These are phyloP conservation scores for Blastobotrys serpentis DNA, from an alignment of 1,139 yeast genomes.

Conservation along the genomic window DNA sequence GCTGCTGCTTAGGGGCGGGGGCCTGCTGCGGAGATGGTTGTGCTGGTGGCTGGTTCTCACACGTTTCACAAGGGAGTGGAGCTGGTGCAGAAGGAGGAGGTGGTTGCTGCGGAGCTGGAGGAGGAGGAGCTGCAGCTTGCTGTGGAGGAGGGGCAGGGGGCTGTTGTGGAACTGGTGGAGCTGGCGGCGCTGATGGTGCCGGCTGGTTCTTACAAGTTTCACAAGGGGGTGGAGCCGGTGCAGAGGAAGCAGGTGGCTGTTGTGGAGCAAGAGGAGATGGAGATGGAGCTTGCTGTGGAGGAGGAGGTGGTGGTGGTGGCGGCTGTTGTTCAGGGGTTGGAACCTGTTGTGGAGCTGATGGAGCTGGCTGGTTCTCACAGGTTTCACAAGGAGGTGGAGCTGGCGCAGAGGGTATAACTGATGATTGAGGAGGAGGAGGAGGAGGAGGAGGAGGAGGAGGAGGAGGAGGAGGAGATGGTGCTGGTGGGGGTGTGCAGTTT, in stretches of 20 bases:
- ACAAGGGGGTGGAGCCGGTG: too few species aligned
- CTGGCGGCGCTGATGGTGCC: not conserved
- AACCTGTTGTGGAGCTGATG: slow-evolving; percentile 8
- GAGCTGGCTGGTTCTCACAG: not conserved
- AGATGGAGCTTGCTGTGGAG: slow-evolving; percentile 7
- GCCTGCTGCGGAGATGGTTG: not conserved
- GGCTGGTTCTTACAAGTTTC: too few species aligned
- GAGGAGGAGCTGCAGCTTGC: slow-evolving; percentile 3
- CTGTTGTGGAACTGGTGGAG: slow-evolving; percentile 7
- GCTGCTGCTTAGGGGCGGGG: not conserved
- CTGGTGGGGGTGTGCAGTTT: not conserved
- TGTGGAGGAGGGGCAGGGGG: not conserved
- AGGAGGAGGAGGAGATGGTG: slow-evolving; percentile 3
- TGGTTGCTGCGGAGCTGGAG: slow-evolving; percentile 3
- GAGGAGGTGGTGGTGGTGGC: slow-evolving; percentile 3
- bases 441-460: slow-evolving; percentile 6
- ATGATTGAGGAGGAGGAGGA: not conserved
- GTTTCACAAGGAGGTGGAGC: slow-evolving; percentile 7
- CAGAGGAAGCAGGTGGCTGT: slow-evolving; percentile 5
- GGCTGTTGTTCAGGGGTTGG: slow-evolving; percentile 3
- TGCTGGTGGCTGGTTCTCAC: too few species aligned
- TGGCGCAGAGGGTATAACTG: not conserved
- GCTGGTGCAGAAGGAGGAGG: slow-evolving; percentile 4
- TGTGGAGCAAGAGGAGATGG: not conserved
- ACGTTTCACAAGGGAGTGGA: not conserved